A percentile compares a stretch with the other conserved stretches of the same genome.
Evolutionary conservation across 257 asterid genomes (phyloP).

Genomic region (Gentiana dahurica): DNA sequence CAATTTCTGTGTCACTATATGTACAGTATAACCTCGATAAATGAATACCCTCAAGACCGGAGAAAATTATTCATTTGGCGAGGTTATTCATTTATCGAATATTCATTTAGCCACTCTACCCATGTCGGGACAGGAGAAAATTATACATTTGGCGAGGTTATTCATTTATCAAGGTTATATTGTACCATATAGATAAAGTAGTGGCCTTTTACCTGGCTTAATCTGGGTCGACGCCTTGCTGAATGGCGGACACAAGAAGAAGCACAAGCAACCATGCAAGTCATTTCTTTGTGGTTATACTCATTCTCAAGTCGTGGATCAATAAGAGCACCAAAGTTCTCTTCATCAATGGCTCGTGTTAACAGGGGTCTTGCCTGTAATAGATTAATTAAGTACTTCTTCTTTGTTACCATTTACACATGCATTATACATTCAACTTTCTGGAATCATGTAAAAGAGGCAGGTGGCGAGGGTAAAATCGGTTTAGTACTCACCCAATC

Average conservation of each 20-base stretch:
- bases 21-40: no score
- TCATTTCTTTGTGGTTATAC: constrained; percentile 44
- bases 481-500: constrained; percentile 56
- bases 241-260: constrained; percentile 81
- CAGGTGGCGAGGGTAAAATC: neutral
- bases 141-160: no score
- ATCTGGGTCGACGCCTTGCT: constrained; percentile 59
- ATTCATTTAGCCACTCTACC: no score
- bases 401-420: neutral
- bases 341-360: constrained; percentile 56
- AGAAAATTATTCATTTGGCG: no score
- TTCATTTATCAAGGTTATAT: no score
- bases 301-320: constrained; percentile 38
- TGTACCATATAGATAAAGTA: no score
- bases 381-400: neutral
- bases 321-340: constrained; percentile 40
- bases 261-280: constrained; percentile 70
- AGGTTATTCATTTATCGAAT: no score
- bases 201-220: neutral
- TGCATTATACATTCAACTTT: neutral
- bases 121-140: no score
- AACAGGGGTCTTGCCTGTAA: constrained; percentile 73
- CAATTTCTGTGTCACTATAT: no score
- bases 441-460: no score
- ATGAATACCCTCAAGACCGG: no score